Evolutionary conservation across 768 basidiomycete genomes (phyloP).

Genomic region (Obba rivulosa): DNA sequence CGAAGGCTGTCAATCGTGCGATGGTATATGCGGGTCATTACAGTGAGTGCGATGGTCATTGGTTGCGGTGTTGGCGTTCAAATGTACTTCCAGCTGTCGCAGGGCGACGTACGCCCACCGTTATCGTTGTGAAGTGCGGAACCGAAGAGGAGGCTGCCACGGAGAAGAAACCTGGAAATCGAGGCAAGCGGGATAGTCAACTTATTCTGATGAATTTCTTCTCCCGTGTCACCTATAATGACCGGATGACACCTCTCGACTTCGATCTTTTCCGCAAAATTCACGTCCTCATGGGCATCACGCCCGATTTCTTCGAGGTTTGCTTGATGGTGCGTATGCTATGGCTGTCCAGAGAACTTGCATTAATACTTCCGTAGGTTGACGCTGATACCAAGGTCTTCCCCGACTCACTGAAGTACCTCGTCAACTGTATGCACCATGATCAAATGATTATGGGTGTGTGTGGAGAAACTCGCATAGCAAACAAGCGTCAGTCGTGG

Average conservation of each 20-base stretch:
- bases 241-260: conserved; percentile 96
- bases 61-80: conserved; percentile 1
- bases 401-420: conserved; percentile 80
- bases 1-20: conserved; percentile 88
- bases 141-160: conserved; percentile 75
- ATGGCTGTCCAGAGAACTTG: neutral
- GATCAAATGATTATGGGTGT: conserved; percentile 99
- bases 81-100: conserved; percentile 48
- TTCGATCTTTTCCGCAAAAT: conserved; percentile 98
- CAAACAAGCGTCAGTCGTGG: conserved; percentile 98
- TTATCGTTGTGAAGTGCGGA: conserved; percentile 96
- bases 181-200: conserved; percentile 98
- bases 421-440: conserved; percentile 98
- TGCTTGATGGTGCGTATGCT: conserved; percentile 78
- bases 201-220: conserved; percentile 99
- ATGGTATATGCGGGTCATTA: conserved; percentile 99
- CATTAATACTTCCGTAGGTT: conserved; percentile 48
- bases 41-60: conserved; percentile 48
- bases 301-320: conserved; percentile 97
- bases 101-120: conserved; percentile 87
- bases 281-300: conserved; percentile 96
- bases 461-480: conserved; percentile 97
- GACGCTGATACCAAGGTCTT: conserved; percentile 98
- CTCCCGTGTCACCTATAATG: conserved; percentile 97
- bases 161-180: conserved; percentile 95